Percentiles rank a stretch among this genome's conserved stretches.
These are phyloP conservation scores for Suhomyces sp. DNA, from an alignment of 805 yeast species.

Conservation along the genomic window DNA sequence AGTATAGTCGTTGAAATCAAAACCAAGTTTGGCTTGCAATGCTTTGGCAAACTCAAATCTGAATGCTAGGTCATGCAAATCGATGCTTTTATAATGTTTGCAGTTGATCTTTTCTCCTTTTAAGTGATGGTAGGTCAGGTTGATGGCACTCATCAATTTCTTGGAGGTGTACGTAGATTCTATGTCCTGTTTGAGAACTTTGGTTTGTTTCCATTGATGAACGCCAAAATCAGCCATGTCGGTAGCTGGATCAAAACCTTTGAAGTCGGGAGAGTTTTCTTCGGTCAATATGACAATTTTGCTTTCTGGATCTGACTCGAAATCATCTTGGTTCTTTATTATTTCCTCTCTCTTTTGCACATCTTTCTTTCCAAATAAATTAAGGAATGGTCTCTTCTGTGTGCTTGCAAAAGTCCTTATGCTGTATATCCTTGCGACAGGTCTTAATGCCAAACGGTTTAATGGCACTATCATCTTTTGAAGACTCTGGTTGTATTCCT, in stretches of 20 bases:
- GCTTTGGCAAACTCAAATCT: conserved; percentile 51
- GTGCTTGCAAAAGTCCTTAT: conserved; percentile 12
- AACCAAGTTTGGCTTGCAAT: conserved; percentile 48
- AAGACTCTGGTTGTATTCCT: no score
- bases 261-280: conserved; percentile 33
- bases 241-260: conserved; percentile 23
- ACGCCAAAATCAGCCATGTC: conserved; percentile 39
- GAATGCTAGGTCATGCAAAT: conserved; percentile 42
- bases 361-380: conserved; percentile 34
- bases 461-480: conserved; percentile 1
- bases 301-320: conserved; percentile 29
- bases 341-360: conserved; percentile 34
- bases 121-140: conserved; percentile 23
- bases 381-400: conserved; percentile 23
- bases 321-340: conserved; percentile 39
- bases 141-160: conserved; percentile 24
- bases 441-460: no score
- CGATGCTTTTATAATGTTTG: conserved; percentile 13
- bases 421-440: conserved; percentile 10
- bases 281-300: conserved; percentile 37
- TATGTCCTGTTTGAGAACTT: conserved; percentile 24
- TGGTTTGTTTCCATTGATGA: conserved; percentile 34
- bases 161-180: conserved; percentile 28
- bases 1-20: conserved; percentile 53
- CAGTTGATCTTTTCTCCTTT: conserved; percentile 16